phyloP scores from a whole-genome alignment of 2,329 filamentous ascomycete species.

The Hypoxylon sp. region DNA sequence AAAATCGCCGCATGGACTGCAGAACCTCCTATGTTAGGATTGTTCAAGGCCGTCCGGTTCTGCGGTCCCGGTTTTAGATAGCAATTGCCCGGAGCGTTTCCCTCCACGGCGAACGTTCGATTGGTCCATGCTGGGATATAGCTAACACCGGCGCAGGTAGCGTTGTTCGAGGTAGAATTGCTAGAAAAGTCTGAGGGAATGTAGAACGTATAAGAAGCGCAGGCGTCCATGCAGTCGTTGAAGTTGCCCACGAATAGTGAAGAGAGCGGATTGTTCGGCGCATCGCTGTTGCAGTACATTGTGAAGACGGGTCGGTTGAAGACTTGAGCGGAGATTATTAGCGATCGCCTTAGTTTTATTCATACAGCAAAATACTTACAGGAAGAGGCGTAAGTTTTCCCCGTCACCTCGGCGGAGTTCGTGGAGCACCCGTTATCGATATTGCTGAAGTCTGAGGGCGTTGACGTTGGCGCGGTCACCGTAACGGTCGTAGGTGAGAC shows the following conservation, averaged over 20 bases:
- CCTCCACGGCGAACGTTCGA: conserved; percentile 50
- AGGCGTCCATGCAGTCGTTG: conserved; percentile 62
- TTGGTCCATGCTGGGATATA: conserved; percentile 60
- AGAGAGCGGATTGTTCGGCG: conserved; percentile 54
- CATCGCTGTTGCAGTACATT: conserved; percentile 60
- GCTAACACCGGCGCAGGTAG: conserved; percentile 56
- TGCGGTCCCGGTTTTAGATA: conserved; percentile 59
- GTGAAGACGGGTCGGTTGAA: conserved; percentile 54
- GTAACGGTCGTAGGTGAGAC: conserved; percentile 35
- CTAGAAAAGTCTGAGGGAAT: conserved; percentile 47
- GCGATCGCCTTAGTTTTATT: conserved; percentile 13
- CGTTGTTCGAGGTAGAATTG: conserved; percentile 47
- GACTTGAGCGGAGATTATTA: conserved; percentile 49
- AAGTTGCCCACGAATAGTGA: conserved; percentile 60
- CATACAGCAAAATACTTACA: conserved; percentile 49
- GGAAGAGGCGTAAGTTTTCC: conserved; percentile 56
- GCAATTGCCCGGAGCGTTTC: conserved; percentile 59
- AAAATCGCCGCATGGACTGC: conserved; percentile 55
- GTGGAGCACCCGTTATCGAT: conserved; percentile 58
- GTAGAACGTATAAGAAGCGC: conserved; percentile 56
- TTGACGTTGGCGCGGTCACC: conserved; percentile 42
- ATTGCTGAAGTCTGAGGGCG: conserved; percentile 47
- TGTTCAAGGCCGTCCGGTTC: conserved; percentile 48
- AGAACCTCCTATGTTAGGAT: conserved; percentile 51
- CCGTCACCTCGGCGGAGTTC: conserved; percentile 53